Percentiles rank a stretch among this genome's conserved stretches.
phyloP scores from a whole-genome alignment of 345 rosid species.

The Populus ilicifolia region DNA sequence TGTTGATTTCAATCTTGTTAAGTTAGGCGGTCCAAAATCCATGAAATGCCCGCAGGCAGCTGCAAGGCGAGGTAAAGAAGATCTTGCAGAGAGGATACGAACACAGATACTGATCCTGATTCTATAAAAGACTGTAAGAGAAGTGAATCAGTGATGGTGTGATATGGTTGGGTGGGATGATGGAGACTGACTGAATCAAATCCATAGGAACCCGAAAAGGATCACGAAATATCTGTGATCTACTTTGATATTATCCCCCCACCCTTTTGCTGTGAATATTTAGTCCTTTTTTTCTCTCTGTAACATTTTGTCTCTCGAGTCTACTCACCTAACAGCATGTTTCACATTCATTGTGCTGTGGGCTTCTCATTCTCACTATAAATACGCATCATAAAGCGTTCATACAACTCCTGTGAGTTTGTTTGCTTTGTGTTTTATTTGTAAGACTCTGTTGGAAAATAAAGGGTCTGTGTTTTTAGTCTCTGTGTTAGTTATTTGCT shows the following conservation, averaged over 20 bases:
- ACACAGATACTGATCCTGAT: conserved; percentile 4
- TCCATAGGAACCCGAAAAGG: conserved; percentile 38
- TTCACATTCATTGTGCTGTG: conserved; percentile 22
- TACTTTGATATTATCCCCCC: conserved; percentile 28
- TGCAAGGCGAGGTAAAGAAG: not conserved
- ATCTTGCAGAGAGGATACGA: conserved; percentile 1
- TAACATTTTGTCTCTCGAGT: not conserved
- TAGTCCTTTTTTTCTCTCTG: no score
- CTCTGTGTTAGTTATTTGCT: not conserved
- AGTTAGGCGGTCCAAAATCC: not conserved
- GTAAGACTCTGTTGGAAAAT: conserved; percentile 1
- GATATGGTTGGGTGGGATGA: not conserved
- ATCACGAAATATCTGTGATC: conserved; percentile 73
- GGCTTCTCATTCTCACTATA: conserved; percentile 20
- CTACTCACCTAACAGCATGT: conserved; percentile 17
- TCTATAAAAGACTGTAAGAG: not conserved
- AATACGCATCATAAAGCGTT: conserved; percentile 11
- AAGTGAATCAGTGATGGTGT: not conserved
- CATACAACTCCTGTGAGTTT: conserved; percentile 40
- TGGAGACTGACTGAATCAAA: conserved; percentile 37
- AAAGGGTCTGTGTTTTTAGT: no score
- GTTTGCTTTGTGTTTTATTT: conserved; percentile 2
- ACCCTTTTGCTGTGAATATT: no score
- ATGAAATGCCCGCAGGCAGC: not conserved
- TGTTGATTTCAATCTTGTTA: not conserved